Base-by-base conservation (phyloP, 2,329 filamentous ascomycete species). In the Bipolaris oryzae region DNA sequence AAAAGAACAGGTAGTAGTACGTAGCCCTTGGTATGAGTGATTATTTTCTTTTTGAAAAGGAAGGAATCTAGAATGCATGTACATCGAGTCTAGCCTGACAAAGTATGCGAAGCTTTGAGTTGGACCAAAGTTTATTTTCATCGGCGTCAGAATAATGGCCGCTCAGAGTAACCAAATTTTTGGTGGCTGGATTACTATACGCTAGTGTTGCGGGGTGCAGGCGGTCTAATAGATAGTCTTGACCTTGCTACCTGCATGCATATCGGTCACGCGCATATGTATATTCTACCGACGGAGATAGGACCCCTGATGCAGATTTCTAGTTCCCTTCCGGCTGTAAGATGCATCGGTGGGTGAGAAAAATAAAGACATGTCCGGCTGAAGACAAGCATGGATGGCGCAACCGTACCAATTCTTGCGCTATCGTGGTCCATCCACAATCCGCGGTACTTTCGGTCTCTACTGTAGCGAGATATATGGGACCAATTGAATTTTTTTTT, bases 131-230 rank as follows among this genome's bases (percentile, higher is more conserved):
- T 20, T n/a, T 5, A 13, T 16, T 16, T 37, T 28, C 2, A 28
- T 50, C 52, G 46, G 52, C 21, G 16, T 10, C 46, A 55, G 31
- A 55, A 39, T 5, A 48, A 37, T 9, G 11, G 33, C 45, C 45
- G 45, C 45, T 16, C 45, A 5, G 37, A 13, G 16, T 16, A 38
- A 3, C 25, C 15, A 18, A 11, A 20, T 35, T 23, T 21, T 25
- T 25, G 21, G n/a, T 48, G 23, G 31, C 13, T 31, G 28, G 10
- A 11, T 11, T 13, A 31, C 7, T 48, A 13, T 16, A 15, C 21
- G 21, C 45, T 28, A 48, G 45, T 25, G n/a, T 35, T 48, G 45
- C 45, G 45, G 45, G 45, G 34, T 37, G 45, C 45, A 23, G 33
- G 20, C 25, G 16, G 16, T 15, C 20, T 11, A 34, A 31, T 31